phyloP scores from a whole-genome alignment of 495 filamentous ascomycete species.

The Daldinia decipiens region DNA sequence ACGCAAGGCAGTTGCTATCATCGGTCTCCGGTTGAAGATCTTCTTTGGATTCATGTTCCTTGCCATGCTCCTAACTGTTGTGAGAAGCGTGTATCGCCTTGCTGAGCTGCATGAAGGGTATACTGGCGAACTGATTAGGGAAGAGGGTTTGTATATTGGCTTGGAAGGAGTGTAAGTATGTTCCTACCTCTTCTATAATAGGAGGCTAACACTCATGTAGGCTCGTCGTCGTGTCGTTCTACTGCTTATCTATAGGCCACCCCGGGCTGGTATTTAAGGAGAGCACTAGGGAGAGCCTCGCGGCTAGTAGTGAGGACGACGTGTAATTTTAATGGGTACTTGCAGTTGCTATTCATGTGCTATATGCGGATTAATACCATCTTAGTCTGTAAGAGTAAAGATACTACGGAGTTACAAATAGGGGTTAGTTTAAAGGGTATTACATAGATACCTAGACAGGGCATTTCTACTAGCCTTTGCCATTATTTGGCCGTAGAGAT shows the following conservation, averaged over 20 bases:
- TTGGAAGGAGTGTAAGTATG: not conserved
- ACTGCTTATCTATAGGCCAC: not conserved
- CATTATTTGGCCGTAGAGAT: too few species aligned
- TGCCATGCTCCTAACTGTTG: not conserved
- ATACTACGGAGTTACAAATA: too few species aligned
- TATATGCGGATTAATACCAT: too few species aligned
- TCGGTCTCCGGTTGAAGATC: not conserved
- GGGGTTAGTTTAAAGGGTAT: too few species aligned
- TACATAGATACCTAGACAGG: too few species aligned
- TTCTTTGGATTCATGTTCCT: conserved; percentile 2
- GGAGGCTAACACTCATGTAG: not conserved
- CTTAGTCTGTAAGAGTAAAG: too few species aligned
- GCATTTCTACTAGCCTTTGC: too few species aligned
- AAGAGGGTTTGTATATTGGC: not conserved
- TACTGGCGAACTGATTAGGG: not conserved
- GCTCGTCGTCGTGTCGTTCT: not conserved
- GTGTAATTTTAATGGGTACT: not conserved
- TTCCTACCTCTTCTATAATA: not conserved
- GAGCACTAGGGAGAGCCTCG: not conserved
- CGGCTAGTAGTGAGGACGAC: not conserved
- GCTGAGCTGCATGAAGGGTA: not conserved
- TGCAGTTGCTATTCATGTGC: not conserved
- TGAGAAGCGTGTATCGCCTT: not conserved
- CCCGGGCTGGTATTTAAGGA: not conserved
- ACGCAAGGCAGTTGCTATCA: not conserved